Evolutionary conservation across 2,329 filamentous ascomycete species (phyloP), one percentile per base, ranked within the genome.

Genomic region (Diaporthe destruens): DNA sequence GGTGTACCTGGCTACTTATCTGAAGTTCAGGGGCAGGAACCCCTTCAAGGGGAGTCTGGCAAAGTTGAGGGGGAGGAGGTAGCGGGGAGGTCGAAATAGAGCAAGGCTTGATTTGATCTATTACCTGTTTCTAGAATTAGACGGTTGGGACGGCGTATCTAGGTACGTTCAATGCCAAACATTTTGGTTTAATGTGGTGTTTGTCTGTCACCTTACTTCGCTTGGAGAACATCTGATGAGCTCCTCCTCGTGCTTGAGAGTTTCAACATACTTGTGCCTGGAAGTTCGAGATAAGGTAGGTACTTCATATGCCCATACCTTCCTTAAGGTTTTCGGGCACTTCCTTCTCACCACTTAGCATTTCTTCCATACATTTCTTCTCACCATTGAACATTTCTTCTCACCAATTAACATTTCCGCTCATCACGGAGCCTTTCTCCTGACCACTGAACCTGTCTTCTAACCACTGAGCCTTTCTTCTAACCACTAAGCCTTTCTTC

Each of bases 1-100:
- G 5, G 76, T 91, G 1, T 93, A 94, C 80, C 87, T 94, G 20
- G 32, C 55, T 14, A 70, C 68, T 0, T 70, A 44, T 3, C 1
- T 70, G 47, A 61, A 32, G 55, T 70, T 70, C 2, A 54, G 68
- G 20, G 68, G 68, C 23, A 61, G 25, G 34, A 70, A 70, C 12
- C 68, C 68, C 9, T 7, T 70, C 18, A 70, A 70, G 68, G 68
- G 68, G 0, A n/a, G 6, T 6, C 14, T 70, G 55, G 68, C 34
- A 11, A 61, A 54, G 55, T 7, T 70, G 23, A 70, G 44, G 55
- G 47, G n/a, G 8, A 70, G 32, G 44, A 70, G 61, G 44, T 12
- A 44, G 3, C 29, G 44, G 36, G 61, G 29, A 29, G 29, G 29
- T 29, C 29, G 2, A 12, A 16, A 32, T 8, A 16, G 44, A 7